Evolutionary conservation across 306 rosid genomes (phyloP).

Genomic region (Sphenostylis stenocarpa): DNA sequence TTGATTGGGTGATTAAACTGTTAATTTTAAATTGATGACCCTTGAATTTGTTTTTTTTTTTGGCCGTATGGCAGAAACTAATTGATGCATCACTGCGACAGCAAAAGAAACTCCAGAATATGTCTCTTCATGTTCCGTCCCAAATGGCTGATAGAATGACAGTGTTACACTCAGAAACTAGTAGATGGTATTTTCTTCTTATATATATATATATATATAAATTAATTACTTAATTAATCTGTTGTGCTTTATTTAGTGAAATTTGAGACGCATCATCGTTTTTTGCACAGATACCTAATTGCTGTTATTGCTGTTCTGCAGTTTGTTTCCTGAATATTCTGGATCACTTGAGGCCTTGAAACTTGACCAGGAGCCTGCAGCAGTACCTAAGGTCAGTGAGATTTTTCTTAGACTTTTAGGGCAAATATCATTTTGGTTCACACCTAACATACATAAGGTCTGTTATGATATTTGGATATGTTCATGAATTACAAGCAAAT

Average conservation of each 20-base stretch:
- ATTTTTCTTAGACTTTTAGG: neutral
- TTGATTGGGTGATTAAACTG: neutral
- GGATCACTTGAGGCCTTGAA: constrained; percentile 46
- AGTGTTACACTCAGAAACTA: constrained; percentile 43
- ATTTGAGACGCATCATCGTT: neutral
- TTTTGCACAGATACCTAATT: constrained; percentile 12
- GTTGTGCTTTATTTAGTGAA: neutral
- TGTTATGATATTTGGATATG: too few species aligned
- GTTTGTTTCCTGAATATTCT: constrained; percentile 62
- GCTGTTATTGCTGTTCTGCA: constrained; percentile 34
- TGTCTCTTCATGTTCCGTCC: constrained; percentile 58
- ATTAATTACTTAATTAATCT: neutral
- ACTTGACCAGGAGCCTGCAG: constrained; percentile 54
- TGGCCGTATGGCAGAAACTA: constrained; percentile 57
- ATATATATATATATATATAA: too few species aligned
- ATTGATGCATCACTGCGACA: constrained; percentile 67
- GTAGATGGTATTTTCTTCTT: constrained; percentile 45
- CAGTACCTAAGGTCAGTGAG: constrained; percentile 66
- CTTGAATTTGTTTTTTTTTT: constrained; percentile 3
- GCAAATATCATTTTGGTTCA: constrained; percentile 8
- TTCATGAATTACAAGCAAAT: too few species aligned
- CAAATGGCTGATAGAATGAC: constrained; percentile 50
- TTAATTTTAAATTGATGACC: constrained; percentile 2
- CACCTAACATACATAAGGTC: neutral
- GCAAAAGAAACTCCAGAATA: constrained; percentile 79